A percentile compares a stretch with the other conserved stretches of the same genome.
These are phyloP conservation scores for Pythium insidiosum DNA, from an alignment of 352 stramenopile genomes.

Conservation along the genomic window DNA sequence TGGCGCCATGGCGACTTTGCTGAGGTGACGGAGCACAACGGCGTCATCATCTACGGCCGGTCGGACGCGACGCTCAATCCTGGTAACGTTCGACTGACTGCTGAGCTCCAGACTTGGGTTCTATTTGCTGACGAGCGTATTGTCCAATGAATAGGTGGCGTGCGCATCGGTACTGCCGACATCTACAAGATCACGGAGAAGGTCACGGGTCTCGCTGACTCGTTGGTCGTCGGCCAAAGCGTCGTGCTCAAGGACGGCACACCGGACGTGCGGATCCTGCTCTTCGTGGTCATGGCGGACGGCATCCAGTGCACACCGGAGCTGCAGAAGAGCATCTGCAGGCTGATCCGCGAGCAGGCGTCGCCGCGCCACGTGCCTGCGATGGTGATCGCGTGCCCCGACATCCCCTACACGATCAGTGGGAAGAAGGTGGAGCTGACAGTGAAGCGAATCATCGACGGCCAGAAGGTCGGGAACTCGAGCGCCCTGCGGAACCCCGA, in stretches of 20 bases:
- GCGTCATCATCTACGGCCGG: slow-evolving; percentile 69
- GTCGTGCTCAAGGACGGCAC: slow-evolving; percentile 53
- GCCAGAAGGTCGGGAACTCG: slow-evolving; percentile 43
- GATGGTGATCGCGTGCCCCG: slow-evolving; percentile 48
- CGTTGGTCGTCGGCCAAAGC: slow-evolving; percentile 62
- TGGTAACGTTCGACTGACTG: no score
- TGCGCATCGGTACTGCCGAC: slow-evolving; percentile 70
- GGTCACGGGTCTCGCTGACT: slow-evolving; percentile 53
- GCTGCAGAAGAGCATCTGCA: slow-evolving; percentile 47
- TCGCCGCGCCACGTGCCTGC: slow-evolving; percentile 63
- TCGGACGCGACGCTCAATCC: slow-evolving; percentile 76
- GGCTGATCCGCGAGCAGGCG: slow-evolving; percentile 45
- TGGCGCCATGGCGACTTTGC: slow-evolving; percentile 84
- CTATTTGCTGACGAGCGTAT: no score
- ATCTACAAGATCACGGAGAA: slow-evolving; percentile 77
- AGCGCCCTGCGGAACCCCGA: slow-evolving; percentile 64
- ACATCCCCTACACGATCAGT: slow-evolving; percentile 72
- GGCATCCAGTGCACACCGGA: slow-evolving; percentile 27
- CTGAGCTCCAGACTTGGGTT: no score
- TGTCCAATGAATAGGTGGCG: no score
- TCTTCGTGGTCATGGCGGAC: slow-evolving; percentile 57
- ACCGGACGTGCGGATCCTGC: slow-evolving; percentile 61
- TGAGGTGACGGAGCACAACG: slow-evolving; percentile 48
- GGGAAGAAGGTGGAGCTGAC: slow-evolving; percentile 80
- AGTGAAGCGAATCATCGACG: slow-evolving; percentile 72